These are phyloP conservation scores for Pholiota conissans DNA, from an alignment of 768 basidiomycete species.

Conservation along the genomic window DNA sequence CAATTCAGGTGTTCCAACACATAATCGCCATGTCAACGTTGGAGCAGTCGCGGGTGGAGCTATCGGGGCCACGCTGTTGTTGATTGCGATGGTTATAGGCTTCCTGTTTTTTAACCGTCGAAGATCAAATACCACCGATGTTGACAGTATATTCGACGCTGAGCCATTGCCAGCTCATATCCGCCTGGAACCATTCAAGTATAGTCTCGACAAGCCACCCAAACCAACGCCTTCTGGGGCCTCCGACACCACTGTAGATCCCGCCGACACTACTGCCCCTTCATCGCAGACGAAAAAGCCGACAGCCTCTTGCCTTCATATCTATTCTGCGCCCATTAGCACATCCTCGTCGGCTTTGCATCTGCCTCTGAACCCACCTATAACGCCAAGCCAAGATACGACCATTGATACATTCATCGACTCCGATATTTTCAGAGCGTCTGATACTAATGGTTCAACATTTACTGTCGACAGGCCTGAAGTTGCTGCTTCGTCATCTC, in stretches of 20 bases:
- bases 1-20: neutral
- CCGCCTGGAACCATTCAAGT: neutral
- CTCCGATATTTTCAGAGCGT: neutral
- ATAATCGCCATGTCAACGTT: neutral
- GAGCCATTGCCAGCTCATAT: neutral
- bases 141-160: neutral
- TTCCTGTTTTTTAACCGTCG: neutral
- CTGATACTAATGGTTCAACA: neutral
- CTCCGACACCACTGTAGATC: neutral
- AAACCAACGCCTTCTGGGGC: neutral
- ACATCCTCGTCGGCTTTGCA: neutral
- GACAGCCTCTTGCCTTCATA: neutral
- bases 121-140: neutral
- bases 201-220: neutral
- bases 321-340: neutral
- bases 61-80: neutral
- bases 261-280: neutral
- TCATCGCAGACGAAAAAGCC: neutral
- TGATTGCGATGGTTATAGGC: neutral
- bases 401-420: neutral
- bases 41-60: neutral
- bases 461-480: neutral
- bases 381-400: neutral
- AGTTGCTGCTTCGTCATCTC: neutral
- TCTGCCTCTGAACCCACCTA: neutral